These are phyloP conservation scores for Lotmaria passim DNA, from an alignment of 208 protist species.

Conservation along the genomic window DNA sequence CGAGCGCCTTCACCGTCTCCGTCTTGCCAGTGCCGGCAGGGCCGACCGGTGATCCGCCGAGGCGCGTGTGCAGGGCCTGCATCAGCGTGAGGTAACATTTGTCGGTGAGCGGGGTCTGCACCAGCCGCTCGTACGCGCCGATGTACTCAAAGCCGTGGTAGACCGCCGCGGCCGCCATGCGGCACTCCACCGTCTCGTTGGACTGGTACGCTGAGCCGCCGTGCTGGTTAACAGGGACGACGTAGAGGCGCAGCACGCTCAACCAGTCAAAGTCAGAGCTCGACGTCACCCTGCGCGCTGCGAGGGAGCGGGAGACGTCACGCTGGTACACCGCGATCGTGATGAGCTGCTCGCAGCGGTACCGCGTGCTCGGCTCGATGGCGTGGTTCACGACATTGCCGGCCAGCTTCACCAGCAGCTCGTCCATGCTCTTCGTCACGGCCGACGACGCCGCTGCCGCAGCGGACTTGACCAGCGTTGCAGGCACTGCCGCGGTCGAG, in stretches of 20 bases:
- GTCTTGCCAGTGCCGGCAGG: constrained; percentile 99
- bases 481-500: not conserved
- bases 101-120: constrained; percentile 99
- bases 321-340: constrained; percentile 98
- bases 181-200: constrained; percentile 79
- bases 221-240: constrained; percentile 21
- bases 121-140: constrained; percentile 96
- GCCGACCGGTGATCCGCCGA: constrained; percentile 98
- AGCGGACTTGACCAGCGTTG: not conserved
- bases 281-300: constrained; percentile 43
- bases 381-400: constrained; percentile 49
- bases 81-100: constrained; percentile 99
- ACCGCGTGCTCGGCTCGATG: constrained; percentile 52
- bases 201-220: constrained; percentile 21
- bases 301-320: constrained; percentile 91
- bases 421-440: constrained; percentile 64
- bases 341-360: constrained; percentile 97
- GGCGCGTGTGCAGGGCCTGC: constrained; percentile 96
- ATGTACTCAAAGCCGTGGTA: constrained; percentile 99
- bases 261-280: constrained; percentile 97
- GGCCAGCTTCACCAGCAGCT: constrained; percentile 88
- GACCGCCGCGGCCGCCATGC: constrained; percentile 97
- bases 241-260: constrained; percentile 96
- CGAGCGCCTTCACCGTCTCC: constrained; percentile 99
- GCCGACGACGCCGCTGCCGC: constrained; percentile 27